Conservation (phyloP, 2,329 filamentous ascomycete genomes). For the Didymella pinodella region DNA sequence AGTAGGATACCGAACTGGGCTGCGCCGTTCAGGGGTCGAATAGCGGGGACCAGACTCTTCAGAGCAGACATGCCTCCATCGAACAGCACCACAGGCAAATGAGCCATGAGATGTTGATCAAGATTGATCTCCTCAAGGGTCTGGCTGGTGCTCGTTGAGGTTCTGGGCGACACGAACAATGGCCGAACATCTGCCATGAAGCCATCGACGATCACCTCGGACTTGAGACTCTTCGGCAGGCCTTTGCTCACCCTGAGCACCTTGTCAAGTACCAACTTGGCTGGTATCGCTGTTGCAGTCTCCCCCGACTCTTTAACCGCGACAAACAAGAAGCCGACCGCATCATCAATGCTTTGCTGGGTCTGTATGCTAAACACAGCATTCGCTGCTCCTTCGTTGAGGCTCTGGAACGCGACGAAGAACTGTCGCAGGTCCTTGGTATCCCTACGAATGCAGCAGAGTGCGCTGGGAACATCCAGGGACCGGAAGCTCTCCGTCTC, state of each 20-base stretch:
- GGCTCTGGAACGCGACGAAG: conserved; percentile 33
- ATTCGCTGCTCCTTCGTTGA: conserved; percentile 48
- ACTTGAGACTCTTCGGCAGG: conserved; percentile 34
- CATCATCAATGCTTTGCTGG: not conserved
- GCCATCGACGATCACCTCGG: conserved; percentile 36
- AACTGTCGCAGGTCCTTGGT: conserved; percentile 8
- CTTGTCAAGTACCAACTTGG: conserved; percentile 23
- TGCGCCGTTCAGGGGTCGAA: conserved; percentile 17
- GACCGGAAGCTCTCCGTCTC: conserved; percentile 20
- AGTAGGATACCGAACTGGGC: conserved; percentile 40
- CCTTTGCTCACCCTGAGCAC: conserved; percentile 46
- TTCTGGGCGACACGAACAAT: conserved; percentile 32
- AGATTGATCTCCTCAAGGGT: conserved; percentile 17
- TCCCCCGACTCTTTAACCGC: conserved; percentile 17
- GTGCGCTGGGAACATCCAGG: conserved; percentile 18
- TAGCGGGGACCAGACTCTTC: conserved; percentile 10
- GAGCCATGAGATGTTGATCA: conserved; percentile 18
- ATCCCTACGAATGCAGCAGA: conserved; percentile 27
- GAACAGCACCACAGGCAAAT: conserved; percentile 10
- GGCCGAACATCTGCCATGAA: conserved; percentile 41
- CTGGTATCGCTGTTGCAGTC: conserved; percentile 20
- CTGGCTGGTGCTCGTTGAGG: conserved; percentile 4
- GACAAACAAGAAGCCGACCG: conserved; percentile 27
- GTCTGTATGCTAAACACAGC: conserved; percentile 40
- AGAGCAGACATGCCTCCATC: conserved; percentile 13